Evolutionary conservation across 1,284 basidiomycete genomes (phyloP).

Genomic region (Trichosporon inkin): DNA sequence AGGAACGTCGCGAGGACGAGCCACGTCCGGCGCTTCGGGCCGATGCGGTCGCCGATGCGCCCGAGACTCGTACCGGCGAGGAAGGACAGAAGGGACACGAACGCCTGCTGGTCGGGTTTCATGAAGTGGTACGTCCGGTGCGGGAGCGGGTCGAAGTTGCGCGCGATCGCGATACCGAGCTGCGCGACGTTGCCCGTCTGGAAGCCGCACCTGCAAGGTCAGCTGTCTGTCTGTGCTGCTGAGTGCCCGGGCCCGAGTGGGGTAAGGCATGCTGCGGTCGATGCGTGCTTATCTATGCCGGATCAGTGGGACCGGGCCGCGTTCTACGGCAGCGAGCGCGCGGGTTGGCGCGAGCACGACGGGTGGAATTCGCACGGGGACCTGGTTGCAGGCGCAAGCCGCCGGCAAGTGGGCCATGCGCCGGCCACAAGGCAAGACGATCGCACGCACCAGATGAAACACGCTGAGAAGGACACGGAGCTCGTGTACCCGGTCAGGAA

Average conservation of each 20-base stretch:
- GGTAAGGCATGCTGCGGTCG: not conserved
- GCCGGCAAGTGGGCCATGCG: not conserved
- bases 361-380: too few species aligned
- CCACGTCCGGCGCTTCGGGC: slow-evolving; percentile 69
- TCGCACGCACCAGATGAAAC: slow-evolving; percentile 15
- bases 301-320: too few species aligned
- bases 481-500: slow-evolving; percentile 83
- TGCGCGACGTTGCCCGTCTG: slow-evolving; percentile 52
- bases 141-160: slow-evolving; percentile 59
- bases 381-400: not conserved
- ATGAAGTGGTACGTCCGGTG: slow-evolving; percentile 61
- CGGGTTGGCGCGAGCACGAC: too few species aligned
- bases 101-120: slow-evolving; percentile 72
- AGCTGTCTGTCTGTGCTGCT: not conserved
- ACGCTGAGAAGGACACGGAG: slow-evolving; percentile 64
- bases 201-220: slow-evolving; percentile 49
- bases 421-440: not conserved
- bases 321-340: too few species aligned
- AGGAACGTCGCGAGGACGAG: slow-evolving; percentile 65
- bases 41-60: slow-evolving; percentile 55
- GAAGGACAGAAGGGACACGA: slow-evolving; percentile 71
- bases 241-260: not conserved
- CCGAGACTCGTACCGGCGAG: slow-evolving; percentile 51
- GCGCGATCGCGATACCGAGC: slow-evolving; percentile 61
- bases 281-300: too few species aligned